Evolutionary conservation across 371 early-diverging fungal species (phyloP).

Genomic region (Fennellomyces sp.): DNA sequence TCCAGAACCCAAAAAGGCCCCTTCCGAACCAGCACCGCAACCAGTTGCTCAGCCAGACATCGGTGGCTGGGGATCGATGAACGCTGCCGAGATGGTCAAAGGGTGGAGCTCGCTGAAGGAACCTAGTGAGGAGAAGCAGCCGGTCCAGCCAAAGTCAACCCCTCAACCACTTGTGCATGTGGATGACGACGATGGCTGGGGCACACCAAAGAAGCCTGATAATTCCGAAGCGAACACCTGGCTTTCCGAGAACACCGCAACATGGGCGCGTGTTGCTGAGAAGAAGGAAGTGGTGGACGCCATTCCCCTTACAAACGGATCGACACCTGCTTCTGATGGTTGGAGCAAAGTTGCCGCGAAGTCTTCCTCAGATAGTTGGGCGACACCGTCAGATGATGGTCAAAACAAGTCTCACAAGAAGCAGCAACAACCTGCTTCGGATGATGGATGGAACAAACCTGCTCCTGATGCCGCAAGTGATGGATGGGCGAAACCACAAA

Average conservation of each 20-base stretch:
- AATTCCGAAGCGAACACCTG: too few species aligned
- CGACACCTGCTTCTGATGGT: neutral
- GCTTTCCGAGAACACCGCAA: too few species aligned
- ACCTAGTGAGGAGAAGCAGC: slow-evolving; percentile 10
- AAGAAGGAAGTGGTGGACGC: too few species aligned
- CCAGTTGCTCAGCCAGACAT: neutral
- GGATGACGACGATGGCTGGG: neutral
- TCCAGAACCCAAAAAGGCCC: neutral
- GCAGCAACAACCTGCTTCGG: neutral
- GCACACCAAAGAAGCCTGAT: too few species aligned
- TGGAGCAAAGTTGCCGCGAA: neutral
- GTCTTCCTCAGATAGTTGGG: neutral
- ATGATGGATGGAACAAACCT: neutral
- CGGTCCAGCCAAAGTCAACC: neutral
- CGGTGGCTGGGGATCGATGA: slow-evolving; percentile 1
- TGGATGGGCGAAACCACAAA: neutral
- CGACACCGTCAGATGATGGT: too few species aligned
- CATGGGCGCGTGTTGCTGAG: too few species aligned
- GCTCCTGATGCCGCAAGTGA: neutral
- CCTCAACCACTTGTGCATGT: neutral
- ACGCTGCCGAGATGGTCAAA: neutral
- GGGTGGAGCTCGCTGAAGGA: slow-evolving; percentile 21
- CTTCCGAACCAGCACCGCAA: neutral
- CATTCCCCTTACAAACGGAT: too few species aligned
- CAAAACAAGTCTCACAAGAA: neutral